phyloP scores from a whole-genome alignment of 2,329 filamentous ascomycete species.

The Aspergillus novoparasiticus region DNA sequence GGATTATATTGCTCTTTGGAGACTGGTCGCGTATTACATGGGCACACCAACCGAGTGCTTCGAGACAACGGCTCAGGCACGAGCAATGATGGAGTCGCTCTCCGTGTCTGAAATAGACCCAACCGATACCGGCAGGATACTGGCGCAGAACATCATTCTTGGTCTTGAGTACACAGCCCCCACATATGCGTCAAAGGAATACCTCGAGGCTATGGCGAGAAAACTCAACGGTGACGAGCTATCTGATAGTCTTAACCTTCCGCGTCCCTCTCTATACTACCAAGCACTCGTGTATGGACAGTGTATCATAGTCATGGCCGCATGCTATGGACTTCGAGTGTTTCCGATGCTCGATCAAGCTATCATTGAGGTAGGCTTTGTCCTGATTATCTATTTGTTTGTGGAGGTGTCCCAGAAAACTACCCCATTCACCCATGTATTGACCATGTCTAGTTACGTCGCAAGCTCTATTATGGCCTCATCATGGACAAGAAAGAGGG shows the following conservation, averaged over 20 bases:
- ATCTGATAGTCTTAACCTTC: conserved; percentile 61
- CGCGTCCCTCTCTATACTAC: conserved; percentile 60
- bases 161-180: conserved; percentile 68
- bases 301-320: conserved; percentile 64
- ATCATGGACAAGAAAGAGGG: conserved; percentile 67
- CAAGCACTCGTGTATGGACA: conserved; percentile 64
- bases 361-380: conserved; percentile 52
- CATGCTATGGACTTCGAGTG: conserved; percentile 50
- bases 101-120: conserved; percentile 68
- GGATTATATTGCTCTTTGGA: conserved; percentile 76
- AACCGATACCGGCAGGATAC: conserved; percentile 60
- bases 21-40: conserved; percentile 71
- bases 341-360: conserved; percentile 53
- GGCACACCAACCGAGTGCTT: conserved; percentile 68
- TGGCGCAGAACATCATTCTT: conserved; percentile 76
- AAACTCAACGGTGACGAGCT: conserved; percentile 71
- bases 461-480: conserved; percentile 59
- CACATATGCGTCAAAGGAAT: conserved; percentile 64
- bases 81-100: conserved; percentile 68
- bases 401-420: not conserved
- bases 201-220: conserved; percentile 68
- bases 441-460: conserved; percentile 36
- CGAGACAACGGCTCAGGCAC: conserved; percentile 57
- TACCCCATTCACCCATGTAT: not conserved
- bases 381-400: not conserved